A percentile compares a stretch with the other conserved stretches of the same genome.
Conservation (phyloP, 495 filamentous ascomycete species). For the Niebla homalea region DNA sequence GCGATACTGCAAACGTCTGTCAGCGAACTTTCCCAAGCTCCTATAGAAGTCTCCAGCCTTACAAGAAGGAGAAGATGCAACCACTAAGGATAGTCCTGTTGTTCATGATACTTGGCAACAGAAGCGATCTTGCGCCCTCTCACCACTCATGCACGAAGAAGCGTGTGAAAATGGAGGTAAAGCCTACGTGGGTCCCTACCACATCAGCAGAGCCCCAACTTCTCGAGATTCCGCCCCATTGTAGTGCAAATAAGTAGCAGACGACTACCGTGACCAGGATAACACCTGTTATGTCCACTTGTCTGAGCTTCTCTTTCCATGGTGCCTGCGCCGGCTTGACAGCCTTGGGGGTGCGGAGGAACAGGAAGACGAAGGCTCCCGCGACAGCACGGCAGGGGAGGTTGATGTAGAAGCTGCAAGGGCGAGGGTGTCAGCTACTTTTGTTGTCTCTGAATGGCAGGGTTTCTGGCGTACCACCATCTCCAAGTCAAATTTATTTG, state of each 20-base stretch:
- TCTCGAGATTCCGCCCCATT: slow-evolving; percentile 26
- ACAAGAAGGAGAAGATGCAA: slow-evolving; percentile 18
- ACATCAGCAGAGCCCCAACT: slow-evolving; percentile 22
- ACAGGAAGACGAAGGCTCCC: slow-evolving; percentile 27
- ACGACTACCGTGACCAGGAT: slow-evolving; percentile 20
- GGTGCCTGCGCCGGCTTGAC: slow-evolving; percentile 18
- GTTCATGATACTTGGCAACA: slow-evolving; percentile 13
- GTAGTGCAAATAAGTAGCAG: slow-evolving; percentile 27
- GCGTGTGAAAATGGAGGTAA: slow-evolving; percentile 16
- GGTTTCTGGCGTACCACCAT: slow-evolving; percentile 26
- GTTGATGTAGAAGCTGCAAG: slow-evolving; percentile 38
- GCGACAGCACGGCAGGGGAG: slow-evolving; percentile 35
- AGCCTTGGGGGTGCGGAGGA: slow-evolving; percentile 24
- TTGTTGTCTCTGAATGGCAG: background rate
- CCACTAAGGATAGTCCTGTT: slow-evolving; percentile 16
- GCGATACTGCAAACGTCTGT: slow-evolving; percentile 16
- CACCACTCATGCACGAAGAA: slow-evolving; percentile 19
- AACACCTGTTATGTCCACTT: slow-evolving; percentile 24
- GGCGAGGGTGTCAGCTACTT: background rate
- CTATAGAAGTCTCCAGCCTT: background rate
- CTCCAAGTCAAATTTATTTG: slow-evolving; percentile 31
- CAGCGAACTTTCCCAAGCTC: background rate
- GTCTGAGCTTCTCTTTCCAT: slow-evolving; percentile 22
- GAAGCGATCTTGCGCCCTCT: slow-evolving; percentile 20
- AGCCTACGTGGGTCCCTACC: slow-evolving; percentile 25